These are phyloP conservation scores for Neospora caninum DNA, from an alignment of 169 alveolate species.

Conservation along the genomic window DNA sequence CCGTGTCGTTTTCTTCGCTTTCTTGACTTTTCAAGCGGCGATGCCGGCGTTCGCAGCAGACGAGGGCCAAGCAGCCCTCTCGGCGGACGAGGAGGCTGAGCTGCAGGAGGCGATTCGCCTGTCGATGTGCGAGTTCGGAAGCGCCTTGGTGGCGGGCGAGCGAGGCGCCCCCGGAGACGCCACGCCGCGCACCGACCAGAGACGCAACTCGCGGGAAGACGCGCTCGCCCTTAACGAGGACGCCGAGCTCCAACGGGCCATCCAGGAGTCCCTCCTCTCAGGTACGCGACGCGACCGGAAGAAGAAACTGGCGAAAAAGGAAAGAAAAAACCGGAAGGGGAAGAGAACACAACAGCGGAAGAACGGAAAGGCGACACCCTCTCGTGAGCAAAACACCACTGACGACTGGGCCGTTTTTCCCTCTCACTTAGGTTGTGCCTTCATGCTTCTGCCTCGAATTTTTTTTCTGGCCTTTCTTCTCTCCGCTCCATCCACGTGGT, in stretches of 20 bases:
- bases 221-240: background rate
- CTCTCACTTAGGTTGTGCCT: background rate
- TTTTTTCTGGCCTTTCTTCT: background rate
- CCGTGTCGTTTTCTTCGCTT: background rate
- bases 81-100: conserved; percentile 22
- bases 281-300: background rate
- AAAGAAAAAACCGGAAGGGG: background rate
- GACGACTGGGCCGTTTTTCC: no score
- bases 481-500: background rate
- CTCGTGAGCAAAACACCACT: background rate
- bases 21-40: background rate
- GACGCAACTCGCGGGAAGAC: background rate
- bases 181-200: background rate
- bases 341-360: background rate
- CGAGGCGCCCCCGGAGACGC: background rate
- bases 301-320: background rate
- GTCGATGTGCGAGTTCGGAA: background rate
- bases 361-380: no score
- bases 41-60: background rate
- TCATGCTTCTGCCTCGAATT: no score
- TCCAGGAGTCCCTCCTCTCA: conserved; percentile 12
- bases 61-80: no score
- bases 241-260: conserved; percentile 9
- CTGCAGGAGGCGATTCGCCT: conserved; percentile 38
- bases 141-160: background rate